Evolutionary conservation across 1,139 yeast species (phyloP), one percentile per base, ranked within the genome.

Genomic region (Debaryomycetaceae sp.): DNA sequence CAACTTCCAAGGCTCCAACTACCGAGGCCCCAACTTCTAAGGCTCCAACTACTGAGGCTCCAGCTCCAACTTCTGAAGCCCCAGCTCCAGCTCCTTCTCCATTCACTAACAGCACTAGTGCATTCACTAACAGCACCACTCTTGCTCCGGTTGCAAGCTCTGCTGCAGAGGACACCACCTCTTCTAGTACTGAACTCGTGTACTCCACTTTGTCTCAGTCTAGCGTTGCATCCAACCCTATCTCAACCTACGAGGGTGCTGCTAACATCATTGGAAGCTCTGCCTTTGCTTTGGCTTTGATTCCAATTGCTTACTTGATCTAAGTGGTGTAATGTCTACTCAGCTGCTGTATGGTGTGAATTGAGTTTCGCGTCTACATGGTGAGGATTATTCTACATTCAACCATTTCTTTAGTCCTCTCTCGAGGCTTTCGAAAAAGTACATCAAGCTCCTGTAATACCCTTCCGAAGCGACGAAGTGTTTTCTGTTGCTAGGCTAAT

Each of bases 271-370:
- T 52, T 42, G 57, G 57, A 44, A 65, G 64, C 43, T 58, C 68
- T 41, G 42, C 58, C 49, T 50, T 60, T 37, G 66, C 65, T 42
- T 45, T 61, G 44, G 54, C 59, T 43, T 60, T 62, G 44, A 49
- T 62, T 38, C 66, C 68, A 47, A 57, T 63, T 42, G 66, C 63
- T 47, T 60, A 60, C 59, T 55, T 62, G 27, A 23, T 42, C 33
- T 42, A 35, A 42, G 31, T 27, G 31, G 31, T 27, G 8, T 27
- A 27, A 27, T 27, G 11, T 11, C 11, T 27, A 27, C 11, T 27
- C 31, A 27, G 11, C 31, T 27, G 31, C 11, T 7, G 11, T 27
- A 27, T 11, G 31, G 11, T 27, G 11, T 27, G 31, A 27, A 8
- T 27, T 27, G 11, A 27, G 11, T 3, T 11, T 27, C 11, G 11